Conservation (phyloP, 1,139 yeast species). For the Nadsonia starkeyi-henricii region DNA sequence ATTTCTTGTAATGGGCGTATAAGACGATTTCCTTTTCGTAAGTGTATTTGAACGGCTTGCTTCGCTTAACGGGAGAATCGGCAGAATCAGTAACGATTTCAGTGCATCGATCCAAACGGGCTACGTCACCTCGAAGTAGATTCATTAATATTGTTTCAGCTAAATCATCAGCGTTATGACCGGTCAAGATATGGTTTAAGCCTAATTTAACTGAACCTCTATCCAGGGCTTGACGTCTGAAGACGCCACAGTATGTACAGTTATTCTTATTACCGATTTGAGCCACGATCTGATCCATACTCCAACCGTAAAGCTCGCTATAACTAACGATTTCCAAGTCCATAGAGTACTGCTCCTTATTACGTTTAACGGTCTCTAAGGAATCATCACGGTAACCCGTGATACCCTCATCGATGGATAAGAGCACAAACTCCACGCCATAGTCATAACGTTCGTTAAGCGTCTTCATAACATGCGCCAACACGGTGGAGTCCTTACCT, state of each 20-base stretch:
- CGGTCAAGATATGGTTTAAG: slow-evolving; percentile 87
- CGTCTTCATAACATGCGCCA: slow-evolving; percentile 77
- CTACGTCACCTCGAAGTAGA: slow-evolving; percentile 86
- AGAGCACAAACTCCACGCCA: slow-evolving; percentile 65
- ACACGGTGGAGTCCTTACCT: slow-evolving; percentile 93
- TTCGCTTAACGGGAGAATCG: slow-evolving; percentile 43
- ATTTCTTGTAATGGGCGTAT: slow-evolving; percentile 89
- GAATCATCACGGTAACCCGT: slow-evolving; percentile 96
- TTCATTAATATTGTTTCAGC: slow-evolving; percentile 98
- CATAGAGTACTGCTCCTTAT: slow-evolving; percentile 75
- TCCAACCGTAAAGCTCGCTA: slow-evolving; percentile 81
- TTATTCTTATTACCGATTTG: slow-evolving; percentile 90
- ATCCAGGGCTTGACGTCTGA: slow-evolving; percentile 90
- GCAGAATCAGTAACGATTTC: slow-evolving; percentile 72
- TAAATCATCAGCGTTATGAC: slow-evolving; percentile 98
- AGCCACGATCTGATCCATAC: slow-evolving; percentile 95
- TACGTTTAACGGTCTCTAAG: slow-evolving; percentile 87
- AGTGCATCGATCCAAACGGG: slow-evolving; percentile 83
- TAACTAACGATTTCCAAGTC: slow-evolving; percentile 85
- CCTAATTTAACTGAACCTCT: slow-evolving; percentile 87
- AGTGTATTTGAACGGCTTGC: slow-evolving; percentile 90
- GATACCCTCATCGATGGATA: slow-evolving; percentile 94
- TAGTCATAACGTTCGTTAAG: slow-evolving; percentile 79
- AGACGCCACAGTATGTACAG: slow-evolving; percentile 96
- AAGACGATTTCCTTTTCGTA: slow-evolving; percentile 95